These are phyloP conservation scores for Phylloboletellus chloephorus DNA, from an alignment of 1,284 basidiomycete genomes.

Conservation along the genomic window DNA sequence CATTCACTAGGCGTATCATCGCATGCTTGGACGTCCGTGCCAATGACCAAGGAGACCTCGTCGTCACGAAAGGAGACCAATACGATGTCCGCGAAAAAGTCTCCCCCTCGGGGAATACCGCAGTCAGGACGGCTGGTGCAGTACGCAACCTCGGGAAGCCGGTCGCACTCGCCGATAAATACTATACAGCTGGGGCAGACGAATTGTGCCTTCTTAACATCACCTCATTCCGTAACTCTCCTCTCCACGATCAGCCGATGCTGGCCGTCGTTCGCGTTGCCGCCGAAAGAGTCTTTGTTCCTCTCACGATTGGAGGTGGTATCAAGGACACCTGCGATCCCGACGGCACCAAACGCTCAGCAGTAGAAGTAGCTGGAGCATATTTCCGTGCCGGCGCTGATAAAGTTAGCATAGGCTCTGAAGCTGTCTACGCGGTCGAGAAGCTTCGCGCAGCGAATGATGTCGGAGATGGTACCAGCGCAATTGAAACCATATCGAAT, in stretches of 20 bases:
- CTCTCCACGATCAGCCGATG: constrained; percentile 97
- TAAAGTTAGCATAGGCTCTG: constrained; percentile 95
- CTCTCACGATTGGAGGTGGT: constrained; percentile 97
- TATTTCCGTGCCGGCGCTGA: constrained; percentile 99
- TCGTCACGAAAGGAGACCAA: constrained; percentile 99
- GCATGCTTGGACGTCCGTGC: constrained; percentile 98
- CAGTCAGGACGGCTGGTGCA: constrained; percentile 54
- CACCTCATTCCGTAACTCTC: constrained; percentile 96
- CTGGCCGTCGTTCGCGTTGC: constrained; percentile 89
- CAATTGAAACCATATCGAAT: constrained; percentile 89
- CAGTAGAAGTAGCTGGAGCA: constrained; percentile 90
- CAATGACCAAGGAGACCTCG: constrained; percentile 95
- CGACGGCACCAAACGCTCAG: constrained; percentile 82
- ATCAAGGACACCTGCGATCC: constrained; percentile 97
- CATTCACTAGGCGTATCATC: constrained; percentile 90
- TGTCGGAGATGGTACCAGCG: constrained; percentile 67
- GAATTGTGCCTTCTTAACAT: constrained; percentile 98
- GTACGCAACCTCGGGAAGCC: constrained; percentile 99
- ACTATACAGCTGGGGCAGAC: constrained; percentile 90
- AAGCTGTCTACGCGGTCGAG: constrained; percentile 94
- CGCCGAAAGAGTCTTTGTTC: constrained; percentile 90
- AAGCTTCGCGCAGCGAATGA: constrained; percentile 55
- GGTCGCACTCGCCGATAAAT: constrained; percentile 83
- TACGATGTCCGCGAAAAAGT: constrained; percentile 94
- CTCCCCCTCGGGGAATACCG: constrained; percentile 25